Conservation (phyloP, 805 yeast genomes). For the Blastobotrys terrestris region DNA sequence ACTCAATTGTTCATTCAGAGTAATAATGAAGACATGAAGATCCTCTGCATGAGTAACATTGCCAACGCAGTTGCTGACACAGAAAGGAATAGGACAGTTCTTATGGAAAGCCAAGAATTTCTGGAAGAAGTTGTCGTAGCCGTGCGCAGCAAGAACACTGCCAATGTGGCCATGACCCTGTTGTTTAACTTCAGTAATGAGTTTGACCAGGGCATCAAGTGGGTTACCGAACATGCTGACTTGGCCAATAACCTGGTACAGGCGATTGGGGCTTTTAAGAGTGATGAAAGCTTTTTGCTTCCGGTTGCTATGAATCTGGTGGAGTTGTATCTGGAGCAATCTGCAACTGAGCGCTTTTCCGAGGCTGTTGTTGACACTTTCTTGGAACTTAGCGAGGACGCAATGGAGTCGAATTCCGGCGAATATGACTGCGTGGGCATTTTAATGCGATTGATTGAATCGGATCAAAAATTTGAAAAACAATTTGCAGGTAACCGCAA, state of each 20-base stretch:
- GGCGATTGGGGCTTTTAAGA: not conserved
- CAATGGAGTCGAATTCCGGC: not conserved
- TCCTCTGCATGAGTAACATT: conserved; percentile 7
- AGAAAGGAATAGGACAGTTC: conserved; percentile 1
- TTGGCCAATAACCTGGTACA: not conserved
- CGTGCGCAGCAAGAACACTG: not conserved
- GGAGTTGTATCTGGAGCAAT: not conserved
- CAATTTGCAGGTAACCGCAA: not conserved
- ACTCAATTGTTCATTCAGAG: not conserved
- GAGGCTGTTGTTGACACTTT: not conserved
- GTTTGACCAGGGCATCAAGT: conserved; percentile 3
- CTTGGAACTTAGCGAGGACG: not conserved
- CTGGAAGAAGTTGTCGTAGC: conserved; percentile 1
- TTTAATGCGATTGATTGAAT: conserved; percentile 1
- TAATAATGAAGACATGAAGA: no score
- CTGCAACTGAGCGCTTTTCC: not conserved
- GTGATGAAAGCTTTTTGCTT: not conserved
- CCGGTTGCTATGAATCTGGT: conserved; percentile 1
- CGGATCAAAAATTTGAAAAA: not conserved
- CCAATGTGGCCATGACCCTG: conserved; percentile 4
- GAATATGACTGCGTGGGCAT: not conserved
- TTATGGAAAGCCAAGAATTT: conserved; percentile 5
- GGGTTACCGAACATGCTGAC: not conserved
- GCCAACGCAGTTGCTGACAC: conserved; percentile 18
- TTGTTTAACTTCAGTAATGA: conserved; percentile 15